These are phyloP conservation scores for Geoglossum glabrum DNA, from an alignment of 495 filamentous ascomycete species.

Conservation along the genomic window DNA sequence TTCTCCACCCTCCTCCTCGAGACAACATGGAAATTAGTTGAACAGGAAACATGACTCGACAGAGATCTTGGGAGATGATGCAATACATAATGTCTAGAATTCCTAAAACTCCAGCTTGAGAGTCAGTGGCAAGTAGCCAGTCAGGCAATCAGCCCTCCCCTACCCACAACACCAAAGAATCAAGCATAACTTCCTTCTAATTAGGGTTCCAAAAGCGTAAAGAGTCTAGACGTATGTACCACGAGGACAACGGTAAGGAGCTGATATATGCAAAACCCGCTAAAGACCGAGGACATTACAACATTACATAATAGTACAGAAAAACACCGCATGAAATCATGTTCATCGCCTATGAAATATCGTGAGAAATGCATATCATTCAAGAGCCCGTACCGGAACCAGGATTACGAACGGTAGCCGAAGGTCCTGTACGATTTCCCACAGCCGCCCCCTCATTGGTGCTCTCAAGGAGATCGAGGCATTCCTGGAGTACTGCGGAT, in stretches of 20 bases:
- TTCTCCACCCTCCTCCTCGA: neutral
- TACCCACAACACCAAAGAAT: neutral
- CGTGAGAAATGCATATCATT: neutral
- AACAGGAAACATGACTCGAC: conserved; percentile 1
- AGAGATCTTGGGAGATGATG: neutral
- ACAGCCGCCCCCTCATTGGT: neutral
- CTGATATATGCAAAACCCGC: conserved; percentile 1
- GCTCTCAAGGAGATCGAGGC: conserved; percentile 2
- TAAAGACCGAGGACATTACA: neutral
- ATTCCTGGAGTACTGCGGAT: conserved; percentile 3
- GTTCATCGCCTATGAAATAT: neutral
- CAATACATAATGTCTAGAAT: conserved; percentile 2
- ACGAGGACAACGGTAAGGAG: neutral
- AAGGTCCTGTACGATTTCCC: neutral
- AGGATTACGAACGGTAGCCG: neutral
- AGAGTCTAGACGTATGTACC: neutral
- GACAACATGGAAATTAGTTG: neutral
- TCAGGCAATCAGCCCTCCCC: neutral
- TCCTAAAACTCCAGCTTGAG: neutral
- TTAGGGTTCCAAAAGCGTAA: conserved; percentile 1
- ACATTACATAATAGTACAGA: neutral
- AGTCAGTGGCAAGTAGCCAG: neutral
- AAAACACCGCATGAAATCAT: neutral
- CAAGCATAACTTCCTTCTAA: conserved; percentile 1
- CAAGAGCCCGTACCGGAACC: neutral